Evolutionary conservation across 2,329 filamentous ascomycete genomes (phyloP).

Genomic region (Sporothrix pallida): DNA sequence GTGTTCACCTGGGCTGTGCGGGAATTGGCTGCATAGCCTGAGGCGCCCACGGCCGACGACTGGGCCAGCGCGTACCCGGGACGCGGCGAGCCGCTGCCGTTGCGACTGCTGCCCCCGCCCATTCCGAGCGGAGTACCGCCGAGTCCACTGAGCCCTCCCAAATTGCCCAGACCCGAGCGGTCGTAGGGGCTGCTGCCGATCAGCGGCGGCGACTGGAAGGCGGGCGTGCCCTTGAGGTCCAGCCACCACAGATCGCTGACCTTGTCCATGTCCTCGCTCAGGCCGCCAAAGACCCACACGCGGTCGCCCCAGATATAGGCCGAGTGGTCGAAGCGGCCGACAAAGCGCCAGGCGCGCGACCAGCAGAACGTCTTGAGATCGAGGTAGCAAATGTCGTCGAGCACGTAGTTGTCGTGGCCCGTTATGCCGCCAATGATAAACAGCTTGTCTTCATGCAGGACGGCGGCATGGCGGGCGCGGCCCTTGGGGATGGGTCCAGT

Average conservation of each 20-base stretch:
- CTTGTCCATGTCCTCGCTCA: constrained; percentile 96
- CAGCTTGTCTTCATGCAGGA: constrained; percentile 93
- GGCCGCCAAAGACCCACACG: constrained; percentile 94
- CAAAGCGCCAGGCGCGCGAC: constrained; percentile 95
- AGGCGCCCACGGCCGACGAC: constrained; percentile 60
- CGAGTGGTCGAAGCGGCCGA: constrained; percentile 91
- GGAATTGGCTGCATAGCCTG: constrained; percentile 71
- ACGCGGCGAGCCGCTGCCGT: constrained; percentile 53
- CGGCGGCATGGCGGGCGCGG: constrained; percentile 88
- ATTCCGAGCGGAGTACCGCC: not conserved
- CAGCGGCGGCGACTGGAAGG: constrained; percentile 73
- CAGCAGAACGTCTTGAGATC: constrained; percentile 97
- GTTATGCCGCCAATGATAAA: constrained; percentile 97
- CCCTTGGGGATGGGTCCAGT: constrained; percentile 85
- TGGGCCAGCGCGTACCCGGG: constrained; percentile 56
- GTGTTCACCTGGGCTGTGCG: constrained; percentile 70
- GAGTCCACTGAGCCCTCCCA: no score
- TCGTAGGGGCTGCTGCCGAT: constrained; percentile 56
- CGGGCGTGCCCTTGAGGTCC: constrained; percentile 87
- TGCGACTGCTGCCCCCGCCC: constrained; percentile 37
- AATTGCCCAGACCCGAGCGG: constrained; percentile 43
- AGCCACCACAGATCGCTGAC: constrained; percentile 97
- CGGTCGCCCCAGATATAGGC: constrained; percentile 90
- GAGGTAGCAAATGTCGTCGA: constrained; percentile 96
- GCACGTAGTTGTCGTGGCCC: constrained; percentile 85